Conservation (phyloP, 1,284 basidiomycete species). For the Bondarzewia mesenterica region DNA sequence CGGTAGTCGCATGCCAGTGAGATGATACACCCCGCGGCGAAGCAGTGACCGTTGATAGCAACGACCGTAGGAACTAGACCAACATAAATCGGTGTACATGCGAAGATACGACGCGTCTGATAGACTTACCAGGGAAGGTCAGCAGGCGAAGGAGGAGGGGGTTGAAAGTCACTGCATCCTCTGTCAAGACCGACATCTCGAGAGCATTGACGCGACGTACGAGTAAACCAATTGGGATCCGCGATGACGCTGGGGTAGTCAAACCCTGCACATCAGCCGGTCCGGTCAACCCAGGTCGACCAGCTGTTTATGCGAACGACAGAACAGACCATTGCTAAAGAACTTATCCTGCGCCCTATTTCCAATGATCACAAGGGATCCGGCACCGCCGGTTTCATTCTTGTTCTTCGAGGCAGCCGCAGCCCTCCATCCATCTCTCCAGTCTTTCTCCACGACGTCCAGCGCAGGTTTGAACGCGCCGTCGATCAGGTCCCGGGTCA, state of each 20-base stretch:
- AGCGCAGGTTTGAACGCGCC: slow-evolving; percentile 67
- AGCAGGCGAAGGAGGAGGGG: slow-evolving; percentile 35
- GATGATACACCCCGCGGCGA: slow-evolving; percentile 81
- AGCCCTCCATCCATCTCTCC: slow-evolving; percentile 49
- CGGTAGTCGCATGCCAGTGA: slow-evolving; percentile 84
- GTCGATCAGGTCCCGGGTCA: slow-evolving; percentile 54
- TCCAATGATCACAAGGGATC: slow-evolving; percentile 74
- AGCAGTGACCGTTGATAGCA: slow-evolving; percentile 88
- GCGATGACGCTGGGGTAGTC: slow-evolving; percentile 58
- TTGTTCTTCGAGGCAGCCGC: slow-evolving; percentile 21
- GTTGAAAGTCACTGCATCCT: slow-evolving; percentile 25
- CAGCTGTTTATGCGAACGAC: neutral
- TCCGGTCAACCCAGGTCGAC: neutral
- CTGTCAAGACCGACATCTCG: too few species aligned
- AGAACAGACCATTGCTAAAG: slow-evolving; percentile 71
- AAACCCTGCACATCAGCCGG: slow-evolving; percentile 52
- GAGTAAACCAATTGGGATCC: slow-evolving; percentile 68
- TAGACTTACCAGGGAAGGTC: slow-evolving; percentile 57
- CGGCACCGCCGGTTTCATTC: slow-evolving; percentile 36
- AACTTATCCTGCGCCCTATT: slow-evolving; percentile 74
- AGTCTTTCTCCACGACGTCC: slow-evolving; percentile 71
- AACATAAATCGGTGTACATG: neutral
- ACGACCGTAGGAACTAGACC: slow-evolving; percentile 71
- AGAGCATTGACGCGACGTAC: slow-evolving; percentile 41
- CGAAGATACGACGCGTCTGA: neutral